Percentiles rank a stretch among this genome's conserved stretches.
Evolutionary conservation across 148 eudicot genomes (phyloP).

Genomic region (Silene uniflora): DNA sequence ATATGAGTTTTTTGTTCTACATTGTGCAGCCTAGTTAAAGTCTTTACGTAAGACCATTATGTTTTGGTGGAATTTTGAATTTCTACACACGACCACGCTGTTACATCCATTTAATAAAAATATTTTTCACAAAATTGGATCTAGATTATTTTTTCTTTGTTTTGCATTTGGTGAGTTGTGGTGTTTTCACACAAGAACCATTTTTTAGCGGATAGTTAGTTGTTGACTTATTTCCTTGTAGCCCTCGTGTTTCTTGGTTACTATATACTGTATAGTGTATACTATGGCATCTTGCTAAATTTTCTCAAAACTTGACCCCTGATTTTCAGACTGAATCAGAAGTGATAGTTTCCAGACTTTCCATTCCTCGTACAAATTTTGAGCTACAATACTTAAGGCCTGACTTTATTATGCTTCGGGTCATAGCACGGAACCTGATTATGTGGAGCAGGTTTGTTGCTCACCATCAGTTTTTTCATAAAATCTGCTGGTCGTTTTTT

Average conservation of each 20-base stretch:
- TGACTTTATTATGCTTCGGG: slow-evolving; percentile 93
- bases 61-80: neutral
- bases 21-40: neutral
- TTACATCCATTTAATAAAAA: too few species aligned
- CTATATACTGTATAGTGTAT: too few species aligned
- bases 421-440: slow-evolving; percentile 87
- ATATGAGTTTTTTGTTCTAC: neutral
- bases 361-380: slow-evolving; percentile 77
- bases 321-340: slow-evolving; percentile 81
- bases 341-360: slow-evolving; percentile 67
- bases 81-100: neutral
- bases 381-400: slow-evolving; percentile 94
- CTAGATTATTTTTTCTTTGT: too few species aligned
- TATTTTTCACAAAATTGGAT: neutral
- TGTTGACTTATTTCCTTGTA: neutral
- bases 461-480: neutral
- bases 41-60: neutral
- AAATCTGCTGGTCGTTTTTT: neutral
- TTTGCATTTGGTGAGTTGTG: neutral
- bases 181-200: neutral
- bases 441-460: slow-evolving; percentile 84
- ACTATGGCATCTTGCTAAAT: slow-evolving; percentile 1
- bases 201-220: too few species aligned
- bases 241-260: neutral
- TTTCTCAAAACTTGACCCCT: slow-evolving; percentile 1